Percentiles rank a stretch among this genome's conserved stretches.
Conservation (phyloP, 2,329 filamentous ascomycete genomes). For the Penicillium sp. region DNA sequence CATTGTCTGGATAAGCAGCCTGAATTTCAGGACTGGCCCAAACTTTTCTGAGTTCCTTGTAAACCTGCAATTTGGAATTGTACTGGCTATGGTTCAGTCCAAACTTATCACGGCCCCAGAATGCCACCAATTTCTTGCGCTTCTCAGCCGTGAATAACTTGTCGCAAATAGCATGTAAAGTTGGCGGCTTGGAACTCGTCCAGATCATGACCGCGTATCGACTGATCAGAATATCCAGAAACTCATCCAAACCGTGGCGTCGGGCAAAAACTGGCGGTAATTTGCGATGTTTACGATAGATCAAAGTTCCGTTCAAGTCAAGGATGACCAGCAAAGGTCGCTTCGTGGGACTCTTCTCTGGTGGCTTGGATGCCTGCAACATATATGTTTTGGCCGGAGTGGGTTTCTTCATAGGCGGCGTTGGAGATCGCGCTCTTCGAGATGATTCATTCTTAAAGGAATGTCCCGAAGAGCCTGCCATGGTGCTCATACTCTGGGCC, state of each 20-base stretch:
- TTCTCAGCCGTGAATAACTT: slow-evolving; percentile 54
- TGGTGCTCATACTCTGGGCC: slow-evolving; percentile 15
- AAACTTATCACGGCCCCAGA: slow-evolving; percentile 75
- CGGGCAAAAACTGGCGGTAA: slow-evolving; percentile 52
- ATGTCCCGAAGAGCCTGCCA: slow-evolving; percentile 3
- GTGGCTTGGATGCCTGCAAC: slow-evolving; percentile 43
- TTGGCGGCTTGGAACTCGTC: slow-evolving; percentile 74
- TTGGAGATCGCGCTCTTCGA: slow-evolving; percentile 8
- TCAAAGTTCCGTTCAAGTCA: slow-evolving; percentile 88
- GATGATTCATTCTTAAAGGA: neutral
- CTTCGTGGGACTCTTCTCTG: slow-evolving; percentile 41
- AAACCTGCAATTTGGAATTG: slow-evolving; percentile 68
- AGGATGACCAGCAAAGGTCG: slow-evolving; percentile 72
- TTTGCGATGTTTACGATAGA: slow-evolving; percentile 59
- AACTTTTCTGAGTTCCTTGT: slow-evolving; percentile 71
- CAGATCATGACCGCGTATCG: slow-evolving; percentile 80
- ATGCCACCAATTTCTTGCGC: slow-evolving; percentile 53
- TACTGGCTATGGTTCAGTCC: slow-evolving; percentile 62
- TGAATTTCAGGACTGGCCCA: slow-evolving; percentile 55
- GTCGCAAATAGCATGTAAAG: slow-evolving; percentile 57
- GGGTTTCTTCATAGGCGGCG: slow-evolving; percentile 38
- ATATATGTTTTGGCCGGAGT: slow-evolving; percentile 58
- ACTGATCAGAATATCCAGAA: slow-evolving; percentile 67
- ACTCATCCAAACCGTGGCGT: slow-evolving; percentile 62
- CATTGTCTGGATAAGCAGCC: slow-evolving; percentile 33